A percentile compares a stretch with the other conserved stretches of the same genome.
Evolutionary conservation across 1,139 yeast species (phyloP).

Genomic region (Pneumocystis murina): DNA sequence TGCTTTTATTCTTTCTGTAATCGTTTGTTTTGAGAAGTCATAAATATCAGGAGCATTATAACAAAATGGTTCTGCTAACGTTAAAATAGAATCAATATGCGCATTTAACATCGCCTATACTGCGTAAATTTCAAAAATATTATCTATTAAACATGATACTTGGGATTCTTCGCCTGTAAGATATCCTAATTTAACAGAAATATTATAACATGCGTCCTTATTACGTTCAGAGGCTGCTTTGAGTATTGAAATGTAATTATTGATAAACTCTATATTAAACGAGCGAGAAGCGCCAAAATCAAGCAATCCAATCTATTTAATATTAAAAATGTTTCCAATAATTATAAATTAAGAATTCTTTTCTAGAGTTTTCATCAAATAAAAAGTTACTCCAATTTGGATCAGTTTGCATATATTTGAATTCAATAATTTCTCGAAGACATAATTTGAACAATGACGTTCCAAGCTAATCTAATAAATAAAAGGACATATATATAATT

Average conservation of each 20-base stretch:
- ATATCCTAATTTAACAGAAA: slow-evolving; percentile 66
- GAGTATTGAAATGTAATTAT: slow-evolving; percentile 53
- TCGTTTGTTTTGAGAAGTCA: slow-evolving; percentile 71
- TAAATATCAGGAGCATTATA: slow-evolving; percentile 35
- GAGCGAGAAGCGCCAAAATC: slow-evolving; percentile 95
- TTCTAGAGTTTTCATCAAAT: slow-evolving; percentile 43
- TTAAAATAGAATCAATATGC: slow-evolving; percentile 79
- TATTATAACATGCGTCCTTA: slow-evolving; percentile 45
- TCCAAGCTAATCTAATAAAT: slow-evolving; percentile 33
- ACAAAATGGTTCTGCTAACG: slow-evolving; percentile 81
- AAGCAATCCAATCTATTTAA: slow-evolving; percentile 56
- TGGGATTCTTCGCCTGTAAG: slow-evolving; percentile 74
- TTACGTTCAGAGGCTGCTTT: slow-evolving; percentile 66
- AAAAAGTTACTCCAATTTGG: slow-evolving; percentile 98
- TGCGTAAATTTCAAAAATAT: background rate
- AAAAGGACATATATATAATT: background rate
- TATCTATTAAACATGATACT: background rate
- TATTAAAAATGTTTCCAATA: slow-evolving; percentile 9
- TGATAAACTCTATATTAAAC: slow-evolving; percentile 51
- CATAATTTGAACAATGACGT: slow-evolving; percentile 77
- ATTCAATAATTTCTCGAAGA: slow-evolving; percentile 65
- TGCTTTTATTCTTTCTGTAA: slow-evolving; percentile 78
- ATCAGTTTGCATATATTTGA: slow-evolving; percentile 93
- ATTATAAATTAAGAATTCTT: slow-evolving; percentile 1
- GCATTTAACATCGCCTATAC: slow-evolving; percentile 67